Conservation (phyloP, 129 eudicot species). For the Saussurea involucrata region DNA sequence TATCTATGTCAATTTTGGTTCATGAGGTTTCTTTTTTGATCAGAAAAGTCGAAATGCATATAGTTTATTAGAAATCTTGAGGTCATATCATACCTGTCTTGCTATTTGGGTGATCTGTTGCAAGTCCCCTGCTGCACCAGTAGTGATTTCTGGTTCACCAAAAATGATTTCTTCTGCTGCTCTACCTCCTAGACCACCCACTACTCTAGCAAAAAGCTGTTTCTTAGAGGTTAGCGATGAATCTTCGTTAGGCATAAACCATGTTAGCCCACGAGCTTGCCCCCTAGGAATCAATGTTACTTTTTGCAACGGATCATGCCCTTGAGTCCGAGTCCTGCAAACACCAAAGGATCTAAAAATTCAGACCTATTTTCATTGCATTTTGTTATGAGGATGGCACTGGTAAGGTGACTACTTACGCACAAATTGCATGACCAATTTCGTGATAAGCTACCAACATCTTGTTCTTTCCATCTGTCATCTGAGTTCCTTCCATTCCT, state of each 20-base stretch:
- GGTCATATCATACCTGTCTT: slow-evolving; percentile 49
- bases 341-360: not conserved
- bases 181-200: slow-evolving; percentile 70
- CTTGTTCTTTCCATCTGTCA: slow-evolving; percentile 92
- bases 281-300: slow-evolving; percentile 74
- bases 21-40: no score
- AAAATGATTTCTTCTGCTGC: slow-evolving; percentile 74
- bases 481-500: slow-evolving; percentile 82
- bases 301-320: slow-evolving; percentile 78
- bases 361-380: slow-evolving; percentile 1
- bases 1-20: not conserved
- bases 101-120: slow-evolving; percentile 68
- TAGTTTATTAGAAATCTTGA: not conserved
- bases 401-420: slow-evolving; percentile 44
- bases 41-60: not conserved
- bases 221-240: slow-evolving; percentile 47
- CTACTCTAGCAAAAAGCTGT: slow-evolving; percentile 70
- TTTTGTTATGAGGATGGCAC: not conserved
- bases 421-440: slow-evolving; percentile 77
- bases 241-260: slow-evolving; percentile 71
- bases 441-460: slow-evolving; percentile 81
- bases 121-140: slow-evolving; percentile 81
- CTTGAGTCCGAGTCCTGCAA: slow-evolving; percentile 55
- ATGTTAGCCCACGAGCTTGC: slow-evolving; percentile 71
- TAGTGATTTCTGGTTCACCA: slow-evolving; percentile 72